These are phyloP conservation scores for Medicago lupulina DNA, from an alignment of 306 rosid species.

Conservation along the genomic window DNA sequence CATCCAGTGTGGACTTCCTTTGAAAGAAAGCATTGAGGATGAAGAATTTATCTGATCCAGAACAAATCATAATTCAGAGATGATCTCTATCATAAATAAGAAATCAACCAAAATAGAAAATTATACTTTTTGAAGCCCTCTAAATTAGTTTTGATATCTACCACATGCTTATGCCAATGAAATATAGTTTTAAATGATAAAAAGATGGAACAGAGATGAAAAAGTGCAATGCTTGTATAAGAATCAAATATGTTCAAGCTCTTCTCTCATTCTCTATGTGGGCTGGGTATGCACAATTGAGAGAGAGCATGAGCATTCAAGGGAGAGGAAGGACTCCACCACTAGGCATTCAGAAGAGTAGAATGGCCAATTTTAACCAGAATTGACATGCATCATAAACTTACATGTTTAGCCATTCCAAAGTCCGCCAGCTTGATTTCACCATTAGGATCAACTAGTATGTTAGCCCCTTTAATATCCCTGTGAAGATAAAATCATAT, in stretches of 20 bases:
- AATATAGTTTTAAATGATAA: conserved; percentile 16
- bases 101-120: conserved; percentile 15
- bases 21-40: conserved; percentile 91
- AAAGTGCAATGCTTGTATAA: conserved; percentile 9
- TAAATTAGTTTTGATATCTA: conserved; percentile 5
- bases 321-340: conserved; percentile 8
- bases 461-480: conserved; percentile 99
- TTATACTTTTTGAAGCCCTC: conserved; percentile 27
- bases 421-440: conserved; percentile 96
- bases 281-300: background rate
- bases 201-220: conserved; percentile 4
- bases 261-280: conserved; percentile 13
- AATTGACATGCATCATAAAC: conserved; percentile 18
- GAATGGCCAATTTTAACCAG: conserved; percentile 17
- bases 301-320: conserved; percentile 4
- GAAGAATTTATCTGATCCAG: conserved; percentile 73
- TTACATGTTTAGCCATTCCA: conserved; percentile 98
- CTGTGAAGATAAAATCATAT: conserved; percentile 53
- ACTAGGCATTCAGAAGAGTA: conserved; percentile 32
- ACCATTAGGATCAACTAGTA: conserved; percentile 94
- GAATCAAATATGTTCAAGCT: conserved; percentile 1
- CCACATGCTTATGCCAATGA: background rate
- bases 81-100: conserved; percentile 16
- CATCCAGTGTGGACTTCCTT: conserved; percentile 99
- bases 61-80: conserved; percentile 43